Evolutionary conservation across 2,329 filamentous ascomycete genomes (phyloP).

Genomic region (Aaosphaeria arxii): DNA sequence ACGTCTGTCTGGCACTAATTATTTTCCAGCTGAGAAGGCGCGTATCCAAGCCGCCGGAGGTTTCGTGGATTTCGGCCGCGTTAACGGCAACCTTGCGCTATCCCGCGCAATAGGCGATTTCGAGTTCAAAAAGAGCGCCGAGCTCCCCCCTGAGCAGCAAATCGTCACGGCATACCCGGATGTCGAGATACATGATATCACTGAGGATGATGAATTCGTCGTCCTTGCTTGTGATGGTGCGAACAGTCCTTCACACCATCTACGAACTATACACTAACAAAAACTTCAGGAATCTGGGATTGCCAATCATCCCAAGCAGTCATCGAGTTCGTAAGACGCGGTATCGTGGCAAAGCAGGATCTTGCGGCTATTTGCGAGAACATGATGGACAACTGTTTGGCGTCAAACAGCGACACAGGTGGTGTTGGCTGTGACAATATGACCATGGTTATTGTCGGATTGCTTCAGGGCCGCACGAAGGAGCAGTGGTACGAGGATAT

Average conservation of each 20-base stretch:
- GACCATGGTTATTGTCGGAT: slow-evolving; percentile 91
- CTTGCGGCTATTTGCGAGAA: slow-evolving; percentile 96
- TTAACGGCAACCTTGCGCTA: slow-evolving; percentile 95
- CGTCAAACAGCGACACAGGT: slow-evolving; percentile 95
- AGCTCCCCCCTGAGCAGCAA: slow-evolving; percentile 95
- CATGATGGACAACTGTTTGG: slow-evolving; percentile 99
- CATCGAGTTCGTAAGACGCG: slow-evolving; percentile 91
- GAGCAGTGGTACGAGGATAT: slow-evolving; percentile 99
- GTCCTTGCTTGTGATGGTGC: slow-evolving; percentile 44
- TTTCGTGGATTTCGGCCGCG: slow-evolving; percentile 96
- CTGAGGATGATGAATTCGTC: slow-evolving; percentile 87
- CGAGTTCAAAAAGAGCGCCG: slow-evolving; percentile 99
- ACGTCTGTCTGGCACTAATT: slow-evolving; percentile 11
- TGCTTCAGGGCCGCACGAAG: slow-evolving; percentile 88
- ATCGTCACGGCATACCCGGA: slow-evolving; percentile 97
- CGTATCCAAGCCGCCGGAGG: slow-evolving; percentile 93
- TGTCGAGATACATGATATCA: slow-evolving; percentile 85
- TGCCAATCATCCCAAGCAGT: slow-evolving; percentile 98
- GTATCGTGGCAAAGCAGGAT: slow-evolving; percentile 94
- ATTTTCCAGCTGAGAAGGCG: slow-evolving; percentile 78
- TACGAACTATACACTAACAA: no score
- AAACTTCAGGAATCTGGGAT: slow-evolving; percentile 86
- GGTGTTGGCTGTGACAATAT: slow-evolving; percentile 99
- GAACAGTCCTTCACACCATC: slow-evolving; percentile 4
- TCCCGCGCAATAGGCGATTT: slow-evolving; percentile 98